A percentile compares a stretch with the other conserved stretches of the same genome.
Evolutionary conservation across 306 rosid genomes (phyloP).

Genomic region (Psophocarpus tetragonolobus): DNA sequence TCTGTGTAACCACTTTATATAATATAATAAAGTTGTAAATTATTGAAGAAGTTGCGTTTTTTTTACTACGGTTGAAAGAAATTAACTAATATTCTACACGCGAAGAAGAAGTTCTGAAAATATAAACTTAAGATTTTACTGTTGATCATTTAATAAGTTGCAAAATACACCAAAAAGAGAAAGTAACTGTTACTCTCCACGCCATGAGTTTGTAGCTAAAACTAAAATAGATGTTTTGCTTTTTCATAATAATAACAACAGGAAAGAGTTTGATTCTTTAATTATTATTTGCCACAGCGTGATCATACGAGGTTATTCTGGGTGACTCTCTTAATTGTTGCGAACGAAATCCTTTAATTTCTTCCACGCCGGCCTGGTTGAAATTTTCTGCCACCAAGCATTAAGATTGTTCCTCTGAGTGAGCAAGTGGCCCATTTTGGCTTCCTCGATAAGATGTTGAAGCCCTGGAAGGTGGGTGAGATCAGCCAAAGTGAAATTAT

Average conservation of each 20-base stretch:
- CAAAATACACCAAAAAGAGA: too few species aligned
- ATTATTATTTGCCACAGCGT: background rate
- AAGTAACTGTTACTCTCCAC: background rate
- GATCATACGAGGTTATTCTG: background rate
- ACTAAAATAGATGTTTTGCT: too few species aligned
- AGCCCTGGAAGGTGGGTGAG: slow-evolving; percentile 69
- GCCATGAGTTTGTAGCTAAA: background rate
- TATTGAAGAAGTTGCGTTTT: too few species aligned
- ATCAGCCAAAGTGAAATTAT: slow-evolving; percentile 62
- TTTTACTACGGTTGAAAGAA: too few species aligned
- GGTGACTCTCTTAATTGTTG: background rate
- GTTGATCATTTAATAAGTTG: too few species aligned
- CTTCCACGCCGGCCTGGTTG: slow-evolving; percentile 68
- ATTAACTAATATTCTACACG: too few species aligned
- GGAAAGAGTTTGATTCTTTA: background rate
- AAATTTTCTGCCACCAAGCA: slow-evolving; percentile 72
- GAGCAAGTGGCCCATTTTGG: slow-evolving; percentile 55
- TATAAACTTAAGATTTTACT: too few species aligned
- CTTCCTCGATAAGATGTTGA: slow-evolving; percentile 44
- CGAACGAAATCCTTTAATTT: slow-evolving; percentile 45
- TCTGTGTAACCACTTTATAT: too few species aligned
- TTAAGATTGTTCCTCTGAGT: slow-evolving; percentile 53
- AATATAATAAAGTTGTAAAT: too few species aligned
- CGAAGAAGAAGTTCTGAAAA: too few species aligned
- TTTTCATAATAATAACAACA: background rate